Conservation (phyloP, 2,329 filamentous ascomycete species). For the Aspergillus carbonarius region DNA sequence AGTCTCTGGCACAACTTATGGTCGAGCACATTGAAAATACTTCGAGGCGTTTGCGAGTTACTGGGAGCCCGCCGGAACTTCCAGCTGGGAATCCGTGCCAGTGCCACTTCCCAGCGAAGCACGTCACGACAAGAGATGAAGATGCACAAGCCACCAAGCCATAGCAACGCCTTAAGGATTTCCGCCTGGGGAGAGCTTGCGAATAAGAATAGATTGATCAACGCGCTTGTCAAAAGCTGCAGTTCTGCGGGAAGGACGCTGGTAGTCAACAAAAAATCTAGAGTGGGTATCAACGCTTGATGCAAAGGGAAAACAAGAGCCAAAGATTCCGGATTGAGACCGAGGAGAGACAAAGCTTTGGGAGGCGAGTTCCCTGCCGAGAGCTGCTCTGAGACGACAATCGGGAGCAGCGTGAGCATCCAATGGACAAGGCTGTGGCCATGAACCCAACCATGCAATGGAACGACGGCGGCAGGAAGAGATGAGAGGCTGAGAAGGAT, state of each 20-base stretch:
- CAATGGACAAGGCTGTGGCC: conserved; percentile 73
- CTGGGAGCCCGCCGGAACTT: conserved; percentile 66
- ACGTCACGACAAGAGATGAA: conserved; percentile 72
- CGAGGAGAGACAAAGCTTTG: conserved; percentile 31
- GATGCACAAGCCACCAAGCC: conserved; percentile 75
- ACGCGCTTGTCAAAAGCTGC: conserved; percentile 76
- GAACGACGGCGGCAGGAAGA: conserved; percentile 71
- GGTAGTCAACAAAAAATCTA: conserved; percentile 82
- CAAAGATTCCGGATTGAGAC: conserved; percentile 58
- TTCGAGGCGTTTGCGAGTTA: conserved; percentile 35
- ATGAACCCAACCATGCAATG: conserved; percentile 57
- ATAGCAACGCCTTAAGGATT: conserved; percentile 81
- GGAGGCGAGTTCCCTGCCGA: conserved; percentile 36
- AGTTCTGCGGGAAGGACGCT: conserved; percentile 85
- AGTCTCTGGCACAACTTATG: conserved; percentile 51
- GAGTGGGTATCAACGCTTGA: conserved; percentile 68
- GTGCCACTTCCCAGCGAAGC: conserved; percentile 76
- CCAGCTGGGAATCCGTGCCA: conserved; percentile 90
- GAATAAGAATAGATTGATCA: conserved; percentile 79
- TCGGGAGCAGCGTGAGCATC: conserved; percentile 69
- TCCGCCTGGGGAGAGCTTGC: conserved; percentile 77
- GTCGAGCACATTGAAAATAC: conserved; percentile 44
- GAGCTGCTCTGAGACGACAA: conserved; percentile 53
- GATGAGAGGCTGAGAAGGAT: conserved; percentile 78
- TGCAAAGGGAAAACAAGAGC: conserved; percentile 79